Percentiles rank a stretch among this genome's conserved stretches.
Conservation (phyloP, 1,284 basidiomycete species). For the Pascua sp. region DNA sequence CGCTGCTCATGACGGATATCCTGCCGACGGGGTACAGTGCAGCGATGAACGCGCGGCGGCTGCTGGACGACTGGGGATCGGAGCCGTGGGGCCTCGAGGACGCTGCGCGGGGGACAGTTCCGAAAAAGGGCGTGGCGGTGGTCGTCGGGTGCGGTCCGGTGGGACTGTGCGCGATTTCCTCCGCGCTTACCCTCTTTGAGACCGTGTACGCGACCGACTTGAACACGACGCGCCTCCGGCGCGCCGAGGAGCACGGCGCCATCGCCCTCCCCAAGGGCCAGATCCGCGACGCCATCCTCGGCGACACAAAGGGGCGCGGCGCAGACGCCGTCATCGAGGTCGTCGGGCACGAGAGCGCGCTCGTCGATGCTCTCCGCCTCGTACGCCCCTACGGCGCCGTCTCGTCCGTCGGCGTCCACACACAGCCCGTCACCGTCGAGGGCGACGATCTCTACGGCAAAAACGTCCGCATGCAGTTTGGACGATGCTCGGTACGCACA, state of each 20-base stretch:
- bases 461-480: constrained; percentile 57
- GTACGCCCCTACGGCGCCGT: constrained; percentile 77
- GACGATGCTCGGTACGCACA: constrained; percentile 76
- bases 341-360: constrained; percentile 70
- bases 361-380: constrained; percentile 69
- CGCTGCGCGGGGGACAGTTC: constrained; percentile 28
- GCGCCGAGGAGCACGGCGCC: constrained; percentile 46
- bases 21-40: constrained; percentile 51
- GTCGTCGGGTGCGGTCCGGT: constrained; percentile 54
- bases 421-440: constrained; percentile 29
- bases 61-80: constrained; percentile 32
- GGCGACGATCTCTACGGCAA: constrained; percentile 68
- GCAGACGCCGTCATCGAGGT: constrained; percentile 58
- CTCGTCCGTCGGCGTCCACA: constrained; percentile 67
- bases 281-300: constrained; percentile 26
- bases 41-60: constrained; percentile 46
- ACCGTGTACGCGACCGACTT: constrained; percentile 42
- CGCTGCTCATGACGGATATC: constrained; percentile 52
- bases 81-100: constrained; percentile 21
- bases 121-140: constrained; percentile 37
- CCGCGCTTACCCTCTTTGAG: constrained; percentile 46
- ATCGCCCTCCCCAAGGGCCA: constrained; percentile 36
- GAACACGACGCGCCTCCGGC: constrained; percentile 20
- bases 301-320: constrained; percentile 46
- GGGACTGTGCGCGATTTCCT: constrained; percentile 49